These are phyloP conservation scores for Metarhizium humberi DNA, from an alignment of 2,329 filamentous ascomycete species.

Conservation along the genomic window DNA sequence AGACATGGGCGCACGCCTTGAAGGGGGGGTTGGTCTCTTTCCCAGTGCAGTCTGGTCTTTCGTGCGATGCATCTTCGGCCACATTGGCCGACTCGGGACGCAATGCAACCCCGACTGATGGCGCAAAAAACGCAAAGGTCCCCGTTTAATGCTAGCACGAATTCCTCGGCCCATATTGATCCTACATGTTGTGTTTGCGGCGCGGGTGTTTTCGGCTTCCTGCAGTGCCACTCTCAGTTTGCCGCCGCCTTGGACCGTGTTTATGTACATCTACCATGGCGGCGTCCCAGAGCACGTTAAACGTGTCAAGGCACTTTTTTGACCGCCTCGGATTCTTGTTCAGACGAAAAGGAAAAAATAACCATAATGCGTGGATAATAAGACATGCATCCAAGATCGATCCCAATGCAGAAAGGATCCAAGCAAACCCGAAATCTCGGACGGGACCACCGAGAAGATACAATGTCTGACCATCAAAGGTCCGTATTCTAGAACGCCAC, in stretches of 20 bases:
- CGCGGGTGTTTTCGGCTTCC: no score
- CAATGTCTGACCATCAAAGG: neutral
- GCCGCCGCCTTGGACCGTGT: no score
- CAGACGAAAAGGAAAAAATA: no score
- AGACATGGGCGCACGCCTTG: neutral
- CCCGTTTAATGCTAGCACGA: no score
- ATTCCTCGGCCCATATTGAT: no score
- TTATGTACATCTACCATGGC: no score
- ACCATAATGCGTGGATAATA: no score
- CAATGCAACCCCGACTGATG: neutral
- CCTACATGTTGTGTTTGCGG: no score
- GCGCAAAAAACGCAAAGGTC: neutral
- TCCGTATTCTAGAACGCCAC: constrained; percentile 2
- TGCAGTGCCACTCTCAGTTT: no score
- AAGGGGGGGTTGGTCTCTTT: neutral
- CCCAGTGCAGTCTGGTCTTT: neutral
- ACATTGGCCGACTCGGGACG: neutral
- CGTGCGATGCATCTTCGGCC: neutral
- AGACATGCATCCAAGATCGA: neutral
- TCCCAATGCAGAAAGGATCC: neutral
- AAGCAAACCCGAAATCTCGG: neutral
- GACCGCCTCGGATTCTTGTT: no score
- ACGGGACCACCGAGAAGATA: neutral
- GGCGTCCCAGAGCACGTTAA: no score
- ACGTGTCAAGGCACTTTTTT: no score